Base-by-base conservation (phyloP, 352 stramenopile genomes). In the Globisporangium mamillatum region DNA sequence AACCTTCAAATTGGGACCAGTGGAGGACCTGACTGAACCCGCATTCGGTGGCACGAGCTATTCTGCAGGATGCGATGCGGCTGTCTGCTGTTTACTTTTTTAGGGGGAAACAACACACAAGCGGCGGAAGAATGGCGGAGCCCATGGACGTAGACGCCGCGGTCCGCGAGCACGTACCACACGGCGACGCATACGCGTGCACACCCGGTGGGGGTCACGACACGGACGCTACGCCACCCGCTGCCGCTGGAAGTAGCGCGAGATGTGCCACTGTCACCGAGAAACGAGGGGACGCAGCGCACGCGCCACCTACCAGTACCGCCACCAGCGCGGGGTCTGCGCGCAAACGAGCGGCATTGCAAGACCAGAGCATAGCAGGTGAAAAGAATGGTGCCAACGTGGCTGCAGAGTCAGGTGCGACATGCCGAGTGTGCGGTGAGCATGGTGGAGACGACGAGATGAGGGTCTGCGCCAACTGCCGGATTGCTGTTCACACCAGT, bases 391-490 rank as follows among this genome's bases (percentile, higher is more conserved):
- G 10, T 52, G 60, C 2, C 5, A 12, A 3, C n/a, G 6, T 9
- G 8, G 4, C 6, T 10, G 7, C 1, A n/a, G 36, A 29, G 48
- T 27, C 29, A 18, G 34, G 18, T 8, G 8, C 3, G 8, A 7
- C 18, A 8, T 72, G 66, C 16, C 56, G 24, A 58, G 60, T 41
- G 4, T 72, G 66, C 10, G 34, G 27, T 38, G 20, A 46, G 4
- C 41, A 25, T 16, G 44, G 14, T 5, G 61, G 41, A 41, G 69
- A 67, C 24, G 36, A 63, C n/a, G 29, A 32, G 29, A 14, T 82
- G 50, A 63, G 55, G 22, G 69, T 86, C 1, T 88, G 80, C 22
- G 24, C 22, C 1, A 62, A 59, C 34, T 88, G 80, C 60, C 64
- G 70, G 10, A 10, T 81, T 27, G 64, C 63, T 14, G 69, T 86